Conservation (phyloP, 2,329 filamentous ascomycete species). For the Diaporthe nobilis region DNA sequence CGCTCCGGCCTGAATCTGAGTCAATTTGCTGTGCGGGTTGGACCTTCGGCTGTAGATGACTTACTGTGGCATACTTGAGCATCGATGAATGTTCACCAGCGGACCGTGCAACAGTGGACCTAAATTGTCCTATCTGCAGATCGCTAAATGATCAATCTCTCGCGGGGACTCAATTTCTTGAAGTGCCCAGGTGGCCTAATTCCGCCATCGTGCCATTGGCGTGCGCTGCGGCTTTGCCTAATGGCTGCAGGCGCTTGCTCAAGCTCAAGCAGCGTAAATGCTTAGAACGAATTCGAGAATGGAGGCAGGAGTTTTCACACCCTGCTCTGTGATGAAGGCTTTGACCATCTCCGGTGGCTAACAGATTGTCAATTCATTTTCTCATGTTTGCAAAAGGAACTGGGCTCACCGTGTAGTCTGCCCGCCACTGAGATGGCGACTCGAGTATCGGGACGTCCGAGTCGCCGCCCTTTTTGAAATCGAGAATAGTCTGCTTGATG, state of each 20-base stretch:
- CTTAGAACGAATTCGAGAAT: conserved; percentile 80
- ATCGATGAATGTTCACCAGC: neutral
- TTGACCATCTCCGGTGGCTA: conserved; percentile 78
- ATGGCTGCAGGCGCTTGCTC: neutral
- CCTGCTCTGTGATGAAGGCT: conserved; percentile 82
- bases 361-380: conserved; percentile 47
- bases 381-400: neutral
- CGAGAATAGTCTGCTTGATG: conserved; percentile 82
- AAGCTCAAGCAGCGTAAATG: conserved; percentile 57
- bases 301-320: conserved; percentile 78
- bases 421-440: conserved; percentile 64
- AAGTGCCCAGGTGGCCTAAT: neutral
- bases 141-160: neutral
- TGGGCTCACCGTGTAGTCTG: conserved; percentile 78
- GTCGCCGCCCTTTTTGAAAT: conserved; percentile 74
- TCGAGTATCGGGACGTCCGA: conserved; percentile 47
- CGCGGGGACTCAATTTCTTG: neutral
- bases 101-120: neutral
- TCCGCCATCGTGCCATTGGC: neutral
- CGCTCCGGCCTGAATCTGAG: neutral
- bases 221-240: neutral
- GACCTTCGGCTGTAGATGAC: neutral
- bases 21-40: neutral
- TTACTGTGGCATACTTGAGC: conserved; percentile 1
- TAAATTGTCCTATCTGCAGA: neutral